Percentiles rank a stretch among this genome's conserved stretches.
These are phyloP conservation scores for Hypericum androsaemum DNA, from an alignment of 345 rosid genomes.

Conservation along the genomic window DNA sequence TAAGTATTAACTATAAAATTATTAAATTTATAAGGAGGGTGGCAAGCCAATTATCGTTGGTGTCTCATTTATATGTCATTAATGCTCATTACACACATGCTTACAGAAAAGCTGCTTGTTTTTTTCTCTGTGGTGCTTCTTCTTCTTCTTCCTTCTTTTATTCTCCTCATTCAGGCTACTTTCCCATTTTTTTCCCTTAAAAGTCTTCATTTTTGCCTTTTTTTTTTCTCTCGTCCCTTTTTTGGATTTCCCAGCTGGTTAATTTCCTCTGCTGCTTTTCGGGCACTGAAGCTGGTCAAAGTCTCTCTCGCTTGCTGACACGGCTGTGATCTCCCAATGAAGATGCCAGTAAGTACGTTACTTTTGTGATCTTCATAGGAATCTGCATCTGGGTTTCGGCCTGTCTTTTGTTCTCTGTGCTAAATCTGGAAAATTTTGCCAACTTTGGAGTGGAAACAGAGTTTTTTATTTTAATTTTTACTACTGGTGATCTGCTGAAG, in stretches of 20 bases:
- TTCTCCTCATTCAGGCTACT: constrained; percentile 17
- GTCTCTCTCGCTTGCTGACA: constrained; percentile 3
- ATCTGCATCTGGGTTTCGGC: constrained; percentile 16
- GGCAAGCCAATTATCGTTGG: no score
- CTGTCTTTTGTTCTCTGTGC: constrained; percentile 3
- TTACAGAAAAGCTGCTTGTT: no score
- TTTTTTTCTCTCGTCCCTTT: constrained; percentile 8
- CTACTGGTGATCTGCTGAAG: background rate
- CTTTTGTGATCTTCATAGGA: constrained; percentile 12
- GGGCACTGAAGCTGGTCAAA: background rate
- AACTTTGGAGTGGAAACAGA: constrained; percentile 7
- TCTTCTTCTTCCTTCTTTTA: background rate
- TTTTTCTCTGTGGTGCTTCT: no score
- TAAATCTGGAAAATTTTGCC: constrained; percentile 18
- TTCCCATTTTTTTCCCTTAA: constrained; percentile 9
- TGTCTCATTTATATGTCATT: no score
- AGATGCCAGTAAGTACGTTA: constrained; percentile 99
- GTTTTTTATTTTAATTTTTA: background rate
- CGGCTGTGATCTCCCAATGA: constrained; percentile 44
- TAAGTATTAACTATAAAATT: no score
- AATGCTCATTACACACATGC: no score
- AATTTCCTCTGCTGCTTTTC: constrained; percentile 10
- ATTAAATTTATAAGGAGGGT: no score
- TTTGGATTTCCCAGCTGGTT: constrained; percentile 7
- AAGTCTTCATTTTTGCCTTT: constrained; percentile 9